Evolutionary conservation across 2,329 filamentous ascomycete genomes (phyloP), one percentile per base, ranked within the genome.

Genomic region (Calonectria multiphialidica): DNA sequence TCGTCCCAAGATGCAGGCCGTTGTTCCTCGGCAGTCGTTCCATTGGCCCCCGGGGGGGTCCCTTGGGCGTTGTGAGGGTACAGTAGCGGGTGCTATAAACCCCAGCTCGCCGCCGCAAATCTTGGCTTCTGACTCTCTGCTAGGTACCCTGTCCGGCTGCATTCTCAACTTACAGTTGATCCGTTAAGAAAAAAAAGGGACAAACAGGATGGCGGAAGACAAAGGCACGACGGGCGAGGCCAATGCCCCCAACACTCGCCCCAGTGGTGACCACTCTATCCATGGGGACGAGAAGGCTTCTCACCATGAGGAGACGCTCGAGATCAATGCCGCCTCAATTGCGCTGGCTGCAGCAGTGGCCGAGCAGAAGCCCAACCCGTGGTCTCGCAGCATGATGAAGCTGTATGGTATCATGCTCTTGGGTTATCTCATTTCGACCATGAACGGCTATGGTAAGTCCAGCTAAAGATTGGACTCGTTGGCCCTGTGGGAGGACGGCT

Each of bases 321-420:
- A 72, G 59, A 4, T 68, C 50, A 68, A 64, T 25, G 35, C 59
- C 16, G 67, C 64, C 9, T 73, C 71, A 5, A 10, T 73, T 28
- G 71, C 67, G 28, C 64, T 73, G 16, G 57, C 71, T 2, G 68
- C 68, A 5, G 71, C 71, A 6, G 55, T 73, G 16, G 67, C 67
- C 1, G 68, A 66, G 57, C 53, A 73, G 30, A 75, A 76, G 50
- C 76, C 74, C 25, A 70, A 70, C 23, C 66, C 73, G 6, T 61
- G 66, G 47, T 75, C 72, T 33, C 70, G 72, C 10, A 80, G 77
- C 72, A 85, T 84, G 82, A 67, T 85, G 12, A 76, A 76, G 45
- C 71, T 80, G n/a, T 81, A 79, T 53, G 21, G 28, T 30, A 81
- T 81, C 69, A 78, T 80, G 73, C 68, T 59, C 3, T 66, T 81